Evolutionary conservation across 306 rosid genomes (phyloP), one percentile per base, ranked within the genome.

Genomic region (Purshia tridentata): DNA sequence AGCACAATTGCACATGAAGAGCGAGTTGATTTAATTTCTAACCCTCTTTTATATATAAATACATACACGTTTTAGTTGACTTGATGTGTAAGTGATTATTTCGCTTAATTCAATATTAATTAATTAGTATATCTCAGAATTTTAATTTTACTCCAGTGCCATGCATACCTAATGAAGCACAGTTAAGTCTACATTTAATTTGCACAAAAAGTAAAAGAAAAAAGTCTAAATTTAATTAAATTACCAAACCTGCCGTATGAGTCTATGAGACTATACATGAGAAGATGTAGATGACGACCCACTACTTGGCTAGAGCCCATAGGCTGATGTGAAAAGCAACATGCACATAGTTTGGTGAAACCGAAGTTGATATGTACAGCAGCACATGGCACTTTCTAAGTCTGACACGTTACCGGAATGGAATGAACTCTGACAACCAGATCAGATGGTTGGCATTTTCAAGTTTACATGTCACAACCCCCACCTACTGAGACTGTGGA

Each of bases 301-400:
- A 3, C 20, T 1, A 23, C n/a, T n/a, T n/a, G n/a, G n/a, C n/a
- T n/a, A n/a, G n/a, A n/a, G n/a, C n/a, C n/a, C n/a, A 13, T 37
- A 47, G 51, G 16, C 42, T 77, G 42, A 70, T 18, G 59, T 23
- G 67, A 44, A 40, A 49, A 50, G 51, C 29, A 47, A 16, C 39
- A 15, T 40, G 0, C 14, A 54, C 22, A 39, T 15, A 16, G 59
- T 64, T 73, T 53, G 77, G 79, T 72, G 84, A 79, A 61, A 79
- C 67, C 84, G 60, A 79, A 53, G 86, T 39, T 72, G 86, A 83
- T 83, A 72, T 37, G 19, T 18, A 60, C 6, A 39, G 53, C 1
- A 23, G 22, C 23, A 15, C 47, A 15, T 15, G 53, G 61, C 7
- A 70, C 72, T 77, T 77, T 67, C 14, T 6, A 71, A 73, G 54